These are phyloP conservation scores for Sordariomycetes sp. DNA, from an alignment of 2,329 filamentous ascomycete species.

Conservation along the genomic window DNA sequence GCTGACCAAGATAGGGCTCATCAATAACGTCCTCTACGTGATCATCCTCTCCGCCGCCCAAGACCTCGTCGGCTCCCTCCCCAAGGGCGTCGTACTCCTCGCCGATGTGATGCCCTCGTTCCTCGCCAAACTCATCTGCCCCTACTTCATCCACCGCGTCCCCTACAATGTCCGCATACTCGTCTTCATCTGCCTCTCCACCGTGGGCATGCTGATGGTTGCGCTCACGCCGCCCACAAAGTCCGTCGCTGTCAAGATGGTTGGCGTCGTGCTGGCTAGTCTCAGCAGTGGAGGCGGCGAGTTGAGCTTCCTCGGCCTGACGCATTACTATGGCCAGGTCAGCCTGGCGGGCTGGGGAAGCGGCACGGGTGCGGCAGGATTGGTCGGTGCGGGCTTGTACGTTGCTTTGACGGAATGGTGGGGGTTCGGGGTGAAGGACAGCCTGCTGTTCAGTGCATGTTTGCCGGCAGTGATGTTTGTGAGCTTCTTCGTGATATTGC, in stretches of 20 bases:
- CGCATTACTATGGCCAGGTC: constrained; percentile 85
- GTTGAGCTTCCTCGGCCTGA: constrained; percentile 81
- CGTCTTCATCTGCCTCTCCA: constrained; percentile 65
- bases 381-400: constrained; percentile 83
- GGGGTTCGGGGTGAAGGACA: constrained; percentile 63
- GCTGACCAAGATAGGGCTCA: constrained; percentile 29
- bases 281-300: constrained; percentile 82
- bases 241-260: constrained; percentile 66
- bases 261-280: constrained; percentile 77
- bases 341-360: constrained; percentile 88
- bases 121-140: constrained; percentile 75
- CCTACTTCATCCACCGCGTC: constrained; percentile 86
- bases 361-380: constrained; percentile 80
- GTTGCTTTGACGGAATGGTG: constrained; percentile 76
- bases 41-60: constrained; percentile 92
- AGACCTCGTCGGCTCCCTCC: constrained; percentile 86
- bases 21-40: constrained; percentile 97
- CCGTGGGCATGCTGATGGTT: constrained; percentile 81
- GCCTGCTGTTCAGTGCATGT: constrained; percentile 68
- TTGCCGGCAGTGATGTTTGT: constrained; percentile 75
- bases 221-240: constrained; percentile 62
- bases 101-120: constrained; percentile 90
- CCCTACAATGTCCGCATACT: constrained; percentile 71
- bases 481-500: constrained; percentile 78
- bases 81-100: constrained; percentile 87